These are phyloP conservation scores for Ogataea corticis DNA, from an alignment of 805 yeast species.

Conservation along the genomic window DNA sequence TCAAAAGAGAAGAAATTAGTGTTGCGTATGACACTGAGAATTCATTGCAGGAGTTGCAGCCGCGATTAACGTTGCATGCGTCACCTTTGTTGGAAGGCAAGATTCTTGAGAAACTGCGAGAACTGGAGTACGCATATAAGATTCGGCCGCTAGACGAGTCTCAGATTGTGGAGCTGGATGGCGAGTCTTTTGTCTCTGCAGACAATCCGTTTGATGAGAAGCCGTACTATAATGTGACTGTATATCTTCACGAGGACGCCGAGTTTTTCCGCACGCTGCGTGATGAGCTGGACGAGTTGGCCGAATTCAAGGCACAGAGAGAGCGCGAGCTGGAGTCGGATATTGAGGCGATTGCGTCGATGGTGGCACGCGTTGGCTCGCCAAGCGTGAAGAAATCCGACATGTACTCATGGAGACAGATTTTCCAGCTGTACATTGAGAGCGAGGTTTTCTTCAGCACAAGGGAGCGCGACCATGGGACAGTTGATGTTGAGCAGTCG, in stretches of 20 bases:
- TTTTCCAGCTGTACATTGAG: constrained; percentile 65
- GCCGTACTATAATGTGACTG: constrained; percentile 23
- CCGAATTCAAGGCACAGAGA: constrained; percentile 42
- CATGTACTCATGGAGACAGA: constrained; percentile 67
- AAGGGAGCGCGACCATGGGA: constrained; percentile 44
- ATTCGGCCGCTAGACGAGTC: constrained; percentile 11
- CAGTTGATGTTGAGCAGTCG: constrained; percentile 47
- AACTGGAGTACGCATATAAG: constrained; percentile 19
- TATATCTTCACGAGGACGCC: constrained; percentile 54
- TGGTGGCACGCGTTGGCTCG: constrained; percentile 39
- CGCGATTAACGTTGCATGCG: constrained; percentile 27
- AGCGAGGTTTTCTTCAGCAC: constrained; percentile 58
- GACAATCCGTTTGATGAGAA: constrained; percentile 28
- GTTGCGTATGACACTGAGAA: constrained; percentile 26
- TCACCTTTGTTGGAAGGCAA: constrained; percentile 20
- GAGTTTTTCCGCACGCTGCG: constrained; percentile 60
- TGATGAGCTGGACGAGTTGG: constrained; percentile 52
- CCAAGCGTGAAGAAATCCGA: constrained; percentile 51
- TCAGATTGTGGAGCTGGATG: constrained; percentile 7
- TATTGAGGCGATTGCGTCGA: constrained; percentile 43
- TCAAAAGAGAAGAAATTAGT: constrained; percentile 43
- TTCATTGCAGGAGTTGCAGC: constrained; percentile 20
- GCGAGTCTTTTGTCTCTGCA: constrained; percentile 18
- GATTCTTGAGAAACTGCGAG: constrained; percentile 21
- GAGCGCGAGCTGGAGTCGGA: constrained; percentile 43